These are phyloP conservation scores for Balakata baccata DNA, from an alignment of 345 rosid species.

Conservation along the genomic window DNA sequence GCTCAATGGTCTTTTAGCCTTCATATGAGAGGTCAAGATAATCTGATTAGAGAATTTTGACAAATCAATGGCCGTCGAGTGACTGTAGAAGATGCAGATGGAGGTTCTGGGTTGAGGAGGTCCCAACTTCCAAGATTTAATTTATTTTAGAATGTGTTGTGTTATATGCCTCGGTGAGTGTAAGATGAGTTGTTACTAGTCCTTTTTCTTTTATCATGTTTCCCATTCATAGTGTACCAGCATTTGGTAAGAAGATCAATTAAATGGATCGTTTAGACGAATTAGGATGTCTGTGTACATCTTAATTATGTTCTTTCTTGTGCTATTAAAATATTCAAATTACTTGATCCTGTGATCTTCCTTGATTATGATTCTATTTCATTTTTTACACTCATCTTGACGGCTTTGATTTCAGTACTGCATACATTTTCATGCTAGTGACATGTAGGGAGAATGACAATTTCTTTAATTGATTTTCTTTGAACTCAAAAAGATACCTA, in stretches of 20 bases:
- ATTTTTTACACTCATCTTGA: no score
- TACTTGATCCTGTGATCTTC: background rate
- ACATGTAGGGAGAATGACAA: no score
- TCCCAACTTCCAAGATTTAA: background rate
- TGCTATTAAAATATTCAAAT: conserved; percentile 3
- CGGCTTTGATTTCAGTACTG: no score
- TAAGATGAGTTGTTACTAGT: conserved; percentile 3
- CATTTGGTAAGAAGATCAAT: background rate
- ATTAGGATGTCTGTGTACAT: conserved; percentile 6
- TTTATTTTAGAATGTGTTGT: conserved; percentile 10
- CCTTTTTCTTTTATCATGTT: background rate
- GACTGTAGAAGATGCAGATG: background rate
- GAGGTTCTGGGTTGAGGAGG: background rate
- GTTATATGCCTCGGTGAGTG: background rate
- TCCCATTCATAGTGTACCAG: background rate
- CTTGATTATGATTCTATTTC: no score
- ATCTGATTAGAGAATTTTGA: background rate
- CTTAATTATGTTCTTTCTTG: background rate
- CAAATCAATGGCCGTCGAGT: background rate
- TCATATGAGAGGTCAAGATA: background rate
- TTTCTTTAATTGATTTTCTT: no score
- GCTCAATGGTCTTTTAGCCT: background rate
- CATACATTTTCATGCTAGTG: no score
- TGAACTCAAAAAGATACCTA: no score
- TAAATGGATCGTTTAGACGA: background rate